Conservation (phyloP, 805 yeast genomes). For the Candida pseudofarinosa region DNA sequence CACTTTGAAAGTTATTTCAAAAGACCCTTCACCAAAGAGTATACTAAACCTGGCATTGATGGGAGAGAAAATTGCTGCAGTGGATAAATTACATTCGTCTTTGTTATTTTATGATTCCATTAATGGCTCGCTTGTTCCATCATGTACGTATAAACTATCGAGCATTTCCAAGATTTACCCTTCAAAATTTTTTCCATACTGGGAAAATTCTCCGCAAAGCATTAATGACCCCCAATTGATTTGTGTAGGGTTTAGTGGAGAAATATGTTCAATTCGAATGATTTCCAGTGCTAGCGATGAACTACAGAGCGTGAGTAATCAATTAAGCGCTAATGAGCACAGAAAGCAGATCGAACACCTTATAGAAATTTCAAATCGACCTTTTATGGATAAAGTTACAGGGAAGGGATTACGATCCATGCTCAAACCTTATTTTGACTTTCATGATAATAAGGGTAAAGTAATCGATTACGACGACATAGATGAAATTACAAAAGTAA, state of each 20-base stretch:
- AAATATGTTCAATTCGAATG: conserved; percentile 19
- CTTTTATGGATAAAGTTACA: conserved; percentile 32
- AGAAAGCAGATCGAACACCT: conserved; percentile 11
- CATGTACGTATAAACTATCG: conserved; percentile 17
- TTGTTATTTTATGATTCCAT: conserved; percentile 21
- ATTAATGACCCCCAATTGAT: conserved; percentile 10
- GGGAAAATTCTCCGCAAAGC: conserved; percentile 12
- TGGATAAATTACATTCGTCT: conserved; percentile 34
- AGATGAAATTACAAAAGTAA: conserved; percentile 18
- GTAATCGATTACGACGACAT: conserved; percentile 37
- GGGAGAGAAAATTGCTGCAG: conserved; percentile 20
- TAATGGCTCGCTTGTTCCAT: conserved; percentile 4
- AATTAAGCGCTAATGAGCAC: conserved; percentile 6
- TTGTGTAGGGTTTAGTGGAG: conserved; percentile 37
- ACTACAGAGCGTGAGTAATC: conserved; percentile 9
- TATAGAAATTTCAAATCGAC: conserved; percentile 23
- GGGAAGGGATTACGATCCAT: conserved; percentile 38
- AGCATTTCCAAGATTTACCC: conserved; percentile 31
- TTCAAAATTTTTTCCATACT: conserved; percentile 17
- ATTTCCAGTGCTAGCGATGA: conserved; percentile 11
- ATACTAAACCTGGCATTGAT: conserved; percentile 27
- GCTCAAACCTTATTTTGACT: conserved; percentile 34
- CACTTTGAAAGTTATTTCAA: conserved; percentile 13
- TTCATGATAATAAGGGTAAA: conserved; percentile 16
- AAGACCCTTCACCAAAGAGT: conserved; percentile 32